Base-by-base conservation (phyloP, 2,329 filamentous ascomycete genomes). In the Mycocentrospora acerina region DNA sequence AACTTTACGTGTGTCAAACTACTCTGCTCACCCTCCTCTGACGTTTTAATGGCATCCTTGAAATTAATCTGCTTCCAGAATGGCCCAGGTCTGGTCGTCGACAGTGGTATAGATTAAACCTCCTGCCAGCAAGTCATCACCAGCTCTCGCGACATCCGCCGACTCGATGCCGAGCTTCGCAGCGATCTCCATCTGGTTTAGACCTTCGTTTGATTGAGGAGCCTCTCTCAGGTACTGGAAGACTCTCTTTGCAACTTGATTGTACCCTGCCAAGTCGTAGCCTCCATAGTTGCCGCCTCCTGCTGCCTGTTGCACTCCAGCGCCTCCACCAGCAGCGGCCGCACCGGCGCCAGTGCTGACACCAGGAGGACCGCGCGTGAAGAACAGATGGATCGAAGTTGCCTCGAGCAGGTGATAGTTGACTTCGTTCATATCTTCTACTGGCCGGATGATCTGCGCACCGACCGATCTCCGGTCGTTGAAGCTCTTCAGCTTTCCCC, bases 351-450 rank as follows among this genome's bases (percentile, higher is more conserved):
- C 67, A 39, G 67, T 66, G 39, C 55, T 53, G 24, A 59, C 72
- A 15, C 66, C 74, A 3, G 83, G 79, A 2, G 83, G 78, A 0
- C 90, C 90, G 29, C 82, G 80, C 11, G 84, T 87, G 66, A 90
- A 86, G 70, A 85, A 85, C 34, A 98, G 74, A 71, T 98, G 93
- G 33, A 94, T 86, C 41, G 86, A 87, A 5, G 90, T 88, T 17
- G 89, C 85, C 72, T 98, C 91, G 36, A 98, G 81, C 51, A 96
- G 71, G 70, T 97, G 93, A 66, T 89, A 95, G 64, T 85, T 86
- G 65, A 97, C 80, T 76, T 98, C 93, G 73, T 98, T 95, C 73
- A 85, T 85, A 68, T 96, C 87, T 38, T 78, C 74, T 37, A 97
- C 74, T 4, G 86, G 83, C 37, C 90, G 84, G 49, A 98, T 83